Evolutionary conservation across 192 early-diverging fungal species (phyloP).

Genomic region (Funneliformis geosporum): DNA sequence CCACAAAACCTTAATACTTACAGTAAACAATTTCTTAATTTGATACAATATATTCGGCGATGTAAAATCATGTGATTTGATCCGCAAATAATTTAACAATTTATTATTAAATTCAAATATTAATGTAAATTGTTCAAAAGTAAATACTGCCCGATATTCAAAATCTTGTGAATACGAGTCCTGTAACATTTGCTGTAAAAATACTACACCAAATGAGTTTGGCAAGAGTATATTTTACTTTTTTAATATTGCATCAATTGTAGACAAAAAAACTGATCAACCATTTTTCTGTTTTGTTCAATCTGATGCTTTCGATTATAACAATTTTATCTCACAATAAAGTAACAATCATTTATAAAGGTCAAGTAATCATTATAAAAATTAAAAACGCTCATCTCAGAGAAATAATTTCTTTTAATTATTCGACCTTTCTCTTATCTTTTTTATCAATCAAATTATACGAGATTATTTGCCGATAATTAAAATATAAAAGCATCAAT

Average conservation of each 20-base stretch:
- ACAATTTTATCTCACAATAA: no score
- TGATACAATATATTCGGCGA: no score
- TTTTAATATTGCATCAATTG: neutral
- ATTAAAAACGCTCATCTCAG: neutral
- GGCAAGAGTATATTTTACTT: neutral
- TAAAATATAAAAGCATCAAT: constrained; percentile 69
- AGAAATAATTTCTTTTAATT: neutral
- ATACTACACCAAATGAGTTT: neutral
- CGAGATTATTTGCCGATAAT: constrained; percentile 60
- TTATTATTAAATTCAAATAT: no score
- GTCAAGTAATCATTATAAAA: no score
- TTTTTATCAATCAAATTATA: constrained; percentile 2
- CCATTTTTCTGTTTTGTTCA: constrained; percentile 1
- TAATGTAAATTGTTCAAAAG: neutral
- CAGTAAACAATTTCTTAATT: no score
- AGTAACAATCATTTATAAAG: no score
- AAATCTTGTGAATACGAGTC: neutral
- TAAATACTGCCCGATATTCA: constrained; percentile 1
- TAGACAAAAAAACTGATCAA: neutral
- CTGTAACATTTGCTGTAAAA: constrained; percentile 3
- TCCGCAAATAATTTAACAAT: no score
- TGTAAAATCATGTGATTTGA: no score
- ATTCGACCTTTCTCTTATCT: neutral
- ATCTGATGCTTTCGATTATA: neutral
- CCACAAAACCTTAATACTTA: neutral